phyloP scores from a whole-genome alignment of 768 basidiomycete species.

The Rhizopogon sp. region DNA sequence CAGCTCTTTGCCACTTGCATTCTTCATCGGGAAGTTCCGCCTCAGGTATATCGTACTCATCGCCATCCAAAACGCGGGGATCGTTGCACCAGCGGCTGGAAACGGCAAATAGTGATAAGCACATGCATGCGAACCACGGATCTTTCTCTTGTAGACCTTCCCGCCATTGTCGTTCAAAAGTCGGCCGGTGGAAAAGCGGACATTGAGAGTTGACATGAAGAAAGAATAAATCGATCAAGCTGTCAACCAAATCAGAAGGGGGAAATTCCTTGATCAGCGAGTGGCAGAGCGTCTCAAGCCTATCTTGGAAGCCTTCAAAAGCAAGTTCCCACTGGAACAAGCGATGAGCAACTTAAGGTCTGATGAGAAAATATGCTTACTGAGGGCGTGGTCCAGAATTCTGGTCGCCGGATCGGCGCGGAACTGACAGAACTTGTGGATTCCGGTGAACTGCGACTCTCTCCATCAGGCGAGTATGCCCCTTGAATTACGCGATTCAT shows the following conservation, averaged over 20 bases:
- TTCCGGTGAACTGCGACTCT: constrained; percentile 13
- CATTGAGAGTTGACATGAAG: constrained; percentile 49
- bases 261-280: constrained; percentile 50
- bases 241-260: constrained; percentile 50
- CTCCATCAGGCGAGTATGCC: constrained; percentile 1
- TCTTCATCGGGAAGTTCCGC: constrained; percentile 22
- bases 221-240: constrained; percentile 69
- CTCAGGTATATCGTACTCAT: constrained; percentile 16
- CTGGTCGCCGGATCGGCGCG: constrained; percentile 31
- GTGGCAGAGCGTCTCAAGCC: constrained; percentile 20
- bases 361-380: constrained; percentile 29
- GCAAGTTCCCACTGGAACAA: constrained; percentile 50
- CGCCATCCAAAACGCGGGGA: constrained; percentile 45
- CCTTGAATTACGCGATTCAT: constrained; percentile 29
- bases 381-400: constrained; percentile 55
- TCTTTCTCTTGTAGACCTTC: constrained; percentile 50
- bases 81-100: constrained; percentile 65
- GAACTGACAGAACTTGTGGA: constrained; percentile 16
- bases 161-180: constrained; percentile 59
- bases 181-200: constrained; percentile 68
- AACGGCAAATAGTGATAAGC: constrained; percentile 62
- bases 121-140: constrained; percentile 55
- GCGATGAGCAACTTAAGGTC: neutral
- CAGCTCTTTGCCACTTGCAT: constrained; percentile 48
- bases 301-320: constrained; percentile 42